Evolutionary conservation across 805 yeast genomes (phyloP), one percentile per base, ranked within the genome.

Genomic region (Priceomyces haplophilus): DNA sequence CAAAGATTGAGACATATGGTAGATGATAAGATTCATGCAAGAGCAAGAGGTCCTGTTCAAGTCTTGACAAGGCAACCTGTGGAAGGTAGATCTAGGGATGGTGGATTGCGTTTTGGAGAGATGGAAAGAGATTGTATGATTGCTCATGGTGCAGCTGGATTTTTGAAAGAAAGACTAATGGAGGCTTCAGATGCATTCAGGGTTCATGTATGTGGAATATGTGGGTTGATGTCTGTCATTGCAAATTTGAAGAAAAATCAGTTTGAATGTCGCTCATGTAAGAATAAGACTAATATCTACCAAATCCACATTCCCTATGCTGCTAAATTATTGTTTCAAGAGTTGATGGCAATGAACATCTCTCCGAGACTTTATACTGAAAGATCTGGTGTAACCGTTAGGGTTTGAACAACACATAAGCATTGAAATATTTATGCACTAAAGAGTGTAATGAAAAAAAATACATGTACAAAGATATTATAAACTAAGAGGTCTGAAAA

Each of bases 121-220:
- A 93, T 93, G 99, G 99, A 93, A 72, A 88, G 99, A 75, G 99
- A 93, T 78, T 93, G 99, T 85, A 91, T 93, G 97, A 93, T 93
- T 76, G 99, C 99, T 2, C 98, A 93, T 64, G 99, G 99, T 65
- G 98, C 97, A 11, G 97, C 99, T 3, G 95, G 97, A 6, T 91
- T 93, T 75, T 79, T 93, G 73, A 89, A 91, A 68, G 99, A 93
- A 72, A 80, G 99, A 65, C 75, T 93, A 65, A 91, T 93, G 97
- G 98, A 93, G 68, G 97, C 97, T 10, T 91, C 98, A 0, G 99
- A 93, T 73, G 97, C 98, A 1, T 93, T 93, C 76, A 80, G 98
- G 68, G 98, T 93, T 34, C 98, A 93, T 63, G 84, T 93, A 23
- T 93, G 99, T 75, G 99, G 98, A 60, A 82, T 91, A 58, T 93